phyloP scores from a whole-genome alignment of 2,329 filamentous ascomycete genomes.

The Apiospora hydei region DNA sequence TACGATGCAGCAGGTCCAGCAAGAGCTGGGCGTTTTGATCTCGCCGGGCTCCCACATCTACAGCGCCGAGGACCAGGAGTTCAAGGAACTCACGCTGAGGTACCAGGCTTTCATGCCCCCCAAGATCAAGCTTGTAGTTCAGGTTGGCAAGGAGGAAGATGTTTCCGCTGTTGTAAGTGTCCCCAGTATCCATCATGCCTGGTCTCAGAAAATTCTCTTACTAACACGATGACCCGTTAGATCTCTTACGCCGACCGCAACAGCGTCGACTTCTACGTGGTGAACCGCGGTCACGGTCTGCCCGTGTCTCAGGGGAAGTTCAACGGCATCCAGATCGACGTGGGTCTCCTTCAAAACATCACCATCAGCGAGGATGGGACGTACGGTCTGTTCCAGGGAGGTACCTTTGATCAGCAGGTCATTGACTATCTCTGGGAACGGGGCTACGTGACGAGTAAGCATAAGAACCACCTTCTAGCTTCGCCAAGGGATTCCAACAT shows the following conservation, averaged over 20 bases:
- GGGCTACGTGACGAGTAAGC: slow-evolving; percentile 10
- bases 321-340: slow-evolving; percentile 49
- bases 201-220: too few relatives aligned
- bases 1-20: not conserved
- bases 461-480: too few relatives aligned
- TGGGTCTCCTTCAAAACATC: slow-evolving; percentile 46
- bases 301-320: slow-evolving; percentile 46
- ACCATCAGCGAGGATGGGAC: slow-evolving; percentile 43
- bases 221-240: slow-evolving; percentile 31
- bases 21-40: not conserved
- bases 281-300: slow-evolving; percentile 49
- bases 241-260: slow-evolving; percentile 49
- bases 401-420: slow-evolving; percentile 46
- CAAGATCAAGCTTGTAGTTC: slow-evolving; percentile 53
- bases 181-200: too few relatives aligned
- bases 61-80: slow-evolving; percentile 48
- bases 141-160: slow-evolving; percentile 55
- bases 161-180: slow-evolving; percentile 52
- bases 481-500: too few relatives aligned
- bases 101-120: slow-evolving; percentile 56
- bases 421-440: slow-evolving; percentile 49
- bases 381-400: slow-evolving; percentile 49
- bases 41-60: not conserved
- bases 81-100: slow-evolving; percentile 46
- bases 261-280: slow-evolving; percentile 47